phyloP scores from a whole-genome alignment of 2,329 filamentous ascomycete species.

The Rhinocladiella similis region DNA sequence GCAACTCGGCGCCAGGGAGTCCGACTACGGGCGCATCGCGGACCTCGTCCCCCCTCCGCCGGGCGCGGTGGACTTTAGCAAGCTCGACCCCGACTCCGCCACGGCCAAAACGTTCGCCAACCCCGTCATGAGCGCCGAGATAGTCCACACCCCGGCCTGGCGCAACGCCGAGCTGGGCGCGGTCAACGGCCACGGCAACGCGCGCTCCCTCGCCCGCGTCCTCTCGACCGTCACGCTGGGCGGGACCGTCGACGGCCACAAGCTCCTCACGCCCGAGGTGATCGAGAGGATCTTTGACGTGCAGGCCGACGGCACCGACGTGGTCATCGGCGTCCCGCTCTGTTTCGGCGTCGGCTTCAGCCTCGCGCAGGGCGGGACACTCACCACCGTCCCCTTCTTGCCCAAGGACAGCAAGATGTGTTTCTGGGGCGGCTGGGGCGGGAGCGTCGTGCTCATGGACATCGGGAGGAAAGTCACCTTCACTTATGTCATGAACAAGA shows the following conservation, averaged over 20 bases:
- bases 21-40: constrained; percentile 44
- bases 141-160: constrained; percentile 36
- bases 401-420: constrained; percentile 35
- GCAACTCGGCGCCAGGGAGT: constrained; percentile 44
- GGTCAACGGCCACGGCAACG: constrained; percentile 49
- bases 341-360: constrained; percentile 48
- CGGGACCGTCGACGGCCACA: constrained; percentile 36
- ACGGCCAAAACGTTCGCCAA: constrained; percentile 34
- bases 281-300: constrained; percentile 49
- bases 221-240: constrained; percentile 40
- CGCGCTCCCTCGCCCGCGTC: constrained; percentile 44
- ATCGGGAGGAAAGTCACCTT: constrained; percentile 44
- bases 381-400: constrained; percentile 29
- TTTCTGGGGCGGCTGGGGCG: constrained; percentile 51
- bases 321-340: constrained; percentile 37
- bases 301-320: constrained; percentile 44
- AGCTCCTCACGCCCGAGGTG: constrained; percentile 43
- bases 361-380: constrained; percentile 34
- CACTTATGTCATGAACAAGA: constrained; percentile 49
- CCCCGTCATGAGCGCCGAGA: constrained; percentile 28
- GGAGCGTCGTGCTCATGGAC: constrained; percentile 47
- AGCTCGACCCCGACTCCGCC: constrained; percentile 30
- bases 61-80: constrained; percentile 19
- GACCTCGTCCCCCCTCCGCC: constrained; percentile 34
- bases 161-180: constrained; percentile 44